Base-by-base conservation (phyloP, 257 asterid genomes). In the Leptodermis oblonga region DNA sequence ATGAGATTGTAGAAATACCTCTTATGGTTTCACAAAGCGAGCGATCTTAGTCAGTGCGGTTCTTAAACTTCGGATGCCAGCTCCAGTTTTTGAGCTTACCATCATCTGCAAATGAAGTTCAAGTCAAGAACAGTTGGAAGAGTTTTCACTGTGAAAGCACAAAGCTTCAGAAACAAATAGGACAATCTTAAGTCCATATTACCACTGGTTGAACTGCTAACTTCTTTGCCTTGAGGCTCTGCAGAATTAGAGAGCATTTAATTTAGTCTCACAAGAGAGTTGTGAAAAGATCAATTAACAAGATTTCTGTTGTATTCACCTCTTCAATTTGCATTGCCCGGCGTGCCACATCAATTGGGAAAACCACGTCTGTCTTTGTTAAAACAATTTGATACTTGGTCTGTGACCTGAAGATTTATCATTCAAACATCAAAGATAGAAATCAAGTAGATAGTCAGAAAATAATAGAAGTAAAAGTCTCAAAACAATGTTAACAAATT, bases 321-420 rank as follows among this genome's bases (percentile, higher is more conserved):
- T 93, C 99, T 89, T 91, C 97, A 52, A 94, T 94, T 85, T 94
- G 96, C 95, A 87, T 94, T 70, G 97, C 97, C 72, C 95, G 85
- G 18, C 99, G 87, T 30, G 99, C 97, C 69, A 94, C 99, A 48
- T 91, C 95, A 74, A 89, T 84, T 55, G 99, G 99, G 75, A 89
- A 89, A 73, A 86, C 95, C 66, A 73, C 49, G 82, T 89, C 97
- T 18, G 97, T 91, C 89, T 91, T 94, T 54, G 99, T 94, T 68
- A 94, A 84, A 68, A 94, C 93, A 68, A 94, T 83, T 81, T 94
- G 97, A 74, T 94, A 94, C 78, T 89, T 94, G 0, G 96, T 94
- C 56, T 86, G 79, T 20, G 84, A 82, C 85, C 97, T 91, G 86
- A 65, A 76, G 59, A 66, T 65, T 70, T 52, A 77, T 28, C 67